phyloP scores from a whole-genome alignment of 495 filamentous ascomycete species.

The Annulohypoxylon moriforme region DNA sequence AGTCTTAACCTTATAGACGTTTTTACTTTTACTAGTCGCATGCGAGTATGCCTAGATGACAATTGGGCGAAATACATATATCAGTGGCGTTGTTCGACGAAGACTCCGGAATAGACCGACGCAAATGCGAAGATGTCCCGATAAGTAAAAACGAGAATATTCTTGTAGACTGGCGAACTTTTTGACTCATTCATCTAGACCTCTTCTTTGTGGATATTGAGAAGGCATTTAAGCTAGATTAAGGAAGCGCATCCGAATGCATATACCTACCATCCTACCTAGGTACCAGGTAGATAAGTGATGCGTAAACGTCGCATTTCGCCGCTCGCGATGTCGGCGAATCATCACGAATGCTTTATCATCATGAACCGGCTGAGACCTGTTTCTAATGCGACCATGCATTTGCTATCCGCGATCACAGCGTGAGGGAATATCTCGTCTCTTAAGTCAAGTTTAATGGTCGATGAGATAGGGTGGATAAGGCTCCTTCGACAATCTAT shows the following conservation, averaged over 20 bases:
- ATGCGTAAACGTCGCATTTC: neutral
- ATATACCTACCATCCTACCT: too few relatives aligned
- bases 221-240: neutral
- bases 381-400: neutral
- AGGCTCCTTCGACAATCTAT: neutral
- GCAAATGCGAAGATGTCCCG: conserved; percentile 17
- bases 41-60: too few relatives aligned
- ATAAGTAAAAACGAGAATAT: neutral
- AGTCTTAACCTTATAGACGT: too few relatives aligned
- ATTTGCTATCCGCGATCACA: conserved; percentile 1
- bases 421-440: conserved; percentile 15
- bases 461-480: neutral
- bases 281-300: neutral
- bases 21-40: too few relatives aligned
- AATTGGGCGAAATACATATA: too few relatives aligned
- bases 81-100: neutral
- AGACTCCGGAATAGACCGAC: neutral
- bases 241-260: neutral
- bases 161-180: neutral
- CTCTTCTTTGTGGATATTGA: neutral
- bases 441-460: neutral
- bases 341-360: neutral
- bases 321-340: neutral
- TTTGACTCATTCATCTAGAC: neutral
- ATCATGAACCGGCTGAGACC: neutral